These are phyloP conservation scores for Sonneratia caseolaris DNA, from an alignment of 345 rosid species.

Conservation along the genomic window DNA sequence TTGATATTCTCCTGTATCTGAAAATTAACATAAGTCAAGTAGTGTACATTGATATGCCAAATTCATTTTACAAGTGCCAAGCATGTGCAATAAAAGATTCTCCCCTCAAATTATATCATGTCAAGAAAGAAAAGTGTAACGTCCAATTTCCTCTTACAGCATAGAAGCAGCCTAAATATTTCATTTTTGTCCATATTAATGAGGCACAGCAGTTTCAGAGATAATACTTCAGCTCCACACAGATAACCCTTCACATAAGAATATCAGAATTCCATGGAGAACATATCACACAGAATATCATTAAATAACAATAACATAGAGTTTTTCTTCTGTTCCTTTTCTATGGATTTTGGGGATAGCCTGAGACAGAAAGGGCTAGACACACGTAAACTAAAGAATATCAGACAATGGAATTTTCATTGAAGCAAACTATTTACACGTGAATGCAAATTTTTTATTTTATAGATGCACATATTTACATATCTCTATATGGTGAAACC, in stretches of 20 bases:
- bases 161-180: background rate
- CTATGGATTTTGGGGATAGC: background rate
- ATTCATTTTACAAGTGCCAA: background rate
- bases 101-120: no score
- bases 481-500: background rate
- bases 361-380: background rate
- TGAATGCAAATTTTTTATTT: background rate
- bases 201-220: background rate
- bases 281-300: background rate
- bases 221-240: background rate
- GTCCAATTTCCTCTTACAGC: background rate
- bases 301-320: background rate
- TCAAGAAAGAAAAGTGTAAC: background rate
- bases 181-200: background rate
- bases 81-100: no score
- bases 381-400: background rate
- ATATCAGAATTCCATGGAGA: background rate
- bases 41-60: background rate
- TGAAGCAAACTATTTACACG: background rate
- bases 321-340: background rate
- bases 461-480: background rate
- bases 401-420: background rate
- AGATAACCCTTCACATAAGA: background rate
- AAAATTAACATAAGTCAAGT: conserved; percentile 1
- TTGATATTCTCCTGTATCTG: conserved; percentile 21